A percentile compares a stretch with the other conserved stretches of the same genome.
Evolutionary conservation across 148 eudicot species (phyloP).

Genomic region (Camellia sinensis): DNA sequence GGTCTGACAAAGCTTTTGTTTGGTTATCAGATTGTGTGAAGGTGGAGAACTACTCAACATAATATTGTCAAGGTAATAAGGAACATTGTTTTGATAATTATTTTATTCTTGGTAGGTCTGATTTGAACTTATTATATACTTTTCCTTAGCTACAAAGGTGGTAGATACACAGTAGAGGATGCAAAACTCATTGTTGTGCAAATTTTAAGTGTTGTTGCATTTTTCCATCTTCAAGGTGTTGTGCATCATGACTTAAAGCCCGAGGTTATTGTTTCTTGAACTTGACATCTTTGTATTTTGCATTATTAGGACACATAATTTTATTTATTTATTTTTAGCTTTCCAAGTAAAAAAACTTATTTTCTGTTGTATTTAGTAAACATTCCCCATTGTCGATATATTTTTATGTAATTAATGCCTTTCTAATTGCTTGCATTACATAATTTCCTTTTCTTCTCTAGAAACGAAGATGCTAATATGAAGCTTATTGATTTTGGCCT

Average conservation of each 20-base stretch:
- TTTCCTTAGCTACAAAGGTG: constrained; percentile 46
- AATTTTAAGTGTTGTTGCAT: constrained; percentile 52
- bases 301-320: no score
- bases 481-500: constrained; percentile 72
- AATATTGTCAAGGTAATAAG: constrained; percentile 55
- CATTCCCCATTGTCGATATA: not conserved
- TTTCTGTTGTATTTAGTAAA: not conserved
- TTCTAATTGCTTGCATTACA: constrained; percentile 24
- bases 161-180: constrained; percentile 56
- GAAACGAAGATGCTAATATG: constrained; percentile 61
- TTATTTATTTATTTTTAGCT: no score
- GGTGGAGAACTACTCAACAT: constrained; percentile 65
- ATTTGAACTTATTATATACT: constrained; percentile 7
- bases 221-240: constrained; percentile 73
- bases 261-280: constrained; percentile 41
- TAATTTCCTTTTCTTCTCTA: constrained; percentile 65
- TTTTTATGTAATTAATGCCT: not conserved
- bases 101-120: not conserved
- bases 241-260: constrained; percentile 72
- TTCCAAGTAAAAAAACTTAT: not conserved
- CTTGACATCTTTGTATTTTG: constrained; percentile 1
- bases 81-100: not conserved
- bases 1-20: not conserved
- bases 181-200: constrained; percentile 53
- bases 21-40: constrained; percentile 51